Percentiles rank a stretch among this genome's conserved stretches.
Evolutionary conservation across 805 yeast genomes (phyloP).

Genomic region (Kluyveromyces dobzhanskii): DNA sequence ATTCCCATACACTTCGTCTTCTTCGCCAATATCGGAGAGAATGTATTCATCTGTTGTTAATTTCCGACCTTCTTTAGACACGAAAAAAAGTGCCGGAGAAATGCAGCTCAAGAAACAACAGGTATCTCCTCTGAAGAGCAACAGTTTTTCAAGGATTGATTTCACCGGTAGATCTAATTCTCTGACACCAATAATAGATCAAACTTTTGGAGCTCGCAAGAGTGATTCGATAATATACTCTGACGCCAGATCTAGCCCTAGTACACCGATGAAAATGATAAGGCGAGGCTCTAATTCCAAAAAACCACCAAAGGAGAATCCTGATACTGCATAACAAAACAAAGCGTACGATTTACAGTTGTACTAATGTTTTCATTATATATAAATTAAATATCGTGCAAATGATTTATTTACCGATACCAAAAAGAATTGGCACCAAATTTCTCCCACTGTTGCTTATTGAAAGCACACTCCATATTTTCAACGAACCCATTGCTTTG

Average conservation of each 20-base stretch:
- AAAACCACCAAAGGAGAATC: not conserved
- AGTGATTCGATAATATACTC: not conserved
- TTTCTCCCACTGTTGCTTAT: conserved; percentile 22
- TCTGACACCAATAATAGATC: not conserved
- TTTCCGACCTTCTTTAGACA: conserved; percentile 11
- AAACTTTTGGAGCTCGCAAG: not conserved
- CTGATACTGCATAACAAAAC: not conserved
- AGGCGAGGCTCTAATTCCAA: not conserved
- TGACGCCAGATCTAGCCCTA: not conserved
- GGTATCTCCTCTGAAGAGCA: not conserved
- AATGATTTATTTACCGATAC: conserved; percentile 9
- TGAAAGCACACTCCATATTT: conserved; percentile 23
- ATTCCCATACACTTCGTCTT: conserved; percentile 4
- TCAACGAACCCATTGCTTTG: conserved; percentile 15
- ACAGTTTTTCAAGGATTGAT: conserved; percentile 1
- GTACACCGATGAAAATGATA: not conserved
- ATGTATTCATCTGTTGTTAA: conserved; percentile 8
- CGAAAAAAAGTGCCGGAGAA: conserved; percentile 18
- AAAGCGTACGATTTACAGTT: too few species aligned
- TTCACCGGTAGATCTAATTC: conserved; percentile 1
- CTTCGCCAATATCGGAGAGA: conserved; percentile 8
- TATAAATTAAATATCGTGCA: not conserved
- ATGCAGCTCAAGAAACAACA: conserved; percentile 3
- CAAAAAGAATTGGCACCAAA: conserved; percentile 24
- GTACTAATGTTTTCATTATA: too few species aligned